Evolutionary conservation across 176 grass and related monocot species (phyloP), one percentile per base, ranked within the genome.

Genomic region (Aegilops tauschii): DNA sequence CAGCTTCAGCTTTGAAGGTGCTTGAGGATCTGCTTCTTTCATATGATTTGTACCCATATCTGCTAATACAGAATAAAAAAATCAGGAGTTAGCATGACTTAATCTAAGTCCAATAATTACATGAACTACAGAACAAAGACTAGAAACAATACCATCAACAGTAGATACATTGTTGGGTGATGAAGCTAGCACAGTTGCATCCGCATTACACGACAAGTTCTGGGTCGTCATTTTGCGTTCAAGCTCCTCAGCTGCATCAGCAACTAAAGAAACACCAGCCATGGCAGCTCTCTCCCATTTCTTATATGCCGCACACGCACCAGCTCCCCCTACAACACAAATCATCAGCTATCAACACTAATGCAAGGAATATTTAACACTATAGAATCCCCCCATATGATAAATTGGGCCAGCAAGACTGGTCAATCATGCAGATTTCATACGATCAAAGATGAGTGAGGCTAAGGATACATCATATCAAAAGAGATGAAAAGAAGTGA

Each of bases 241-340:
- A 12, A 99, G 90, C 73, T 99, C 90, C 84, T 99, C 97, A 83
- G 97, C 97, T 63, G 97, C 97, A 93, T 99, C 97, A 90, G 97
- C 97, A 88, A 99, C 97, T 79, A 99, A 95, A 72, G 97, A 96
- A 87, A 99, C 94, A 81, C 97, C 97, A 68, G 94, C 97, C 59
- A 96, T 99, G 73, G 97, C 94, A 62, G 97, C 94, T 86, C 81
- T 94, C 88, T 99, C 97, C 97, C 94, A 99, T 89, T 90, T 96
- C 76, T 89, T 99, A 85, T 96, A 99, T 67, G 92, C 92, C 82
- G 89, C 73, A 73, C 93, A 93, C 82, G 92, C 90, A 89, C 88
- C 44, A 49, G 68, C 34, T 21, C 93, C 96, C 89, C 85, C 89
- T 89, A 78, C 77, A 85, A 73, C 17, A 82, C 31, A 78, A 83